Evolutionary conservation across 306 rosid genomes (phyloP).

Genomic region (Luffa aegyptiaca): DNA sequence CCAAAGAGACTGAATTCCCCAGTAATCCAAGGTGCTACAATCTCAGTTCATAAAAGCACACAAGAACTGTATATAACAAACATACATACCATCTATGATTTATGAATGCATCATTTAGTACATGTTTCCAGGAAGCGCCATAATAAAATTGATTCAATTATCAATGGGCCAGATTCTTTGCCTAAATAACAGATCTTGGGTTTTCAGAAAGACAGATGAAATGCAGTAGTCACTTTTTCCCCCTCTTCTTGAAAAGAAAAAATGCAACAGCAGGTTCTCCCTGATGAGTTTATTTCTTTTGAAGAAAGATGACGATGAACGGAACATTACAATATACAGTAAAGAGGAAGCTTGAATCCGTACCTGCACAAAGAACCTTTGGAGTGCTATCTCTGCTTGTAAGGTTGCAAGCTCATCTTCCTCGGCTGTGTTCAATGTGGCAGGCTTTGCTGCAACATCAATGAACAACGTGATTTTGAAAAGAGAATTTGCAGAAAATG

Average conservation of each 20-base stretch:
- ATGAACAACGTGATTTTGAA: not conserved
- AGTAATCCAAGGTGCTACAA: not conserved
- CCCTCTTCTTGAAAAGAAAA: not conserved
- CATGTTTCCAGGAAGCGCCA: no score
- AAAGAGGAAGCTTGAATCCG: not conserved
- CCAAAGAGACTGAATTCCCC: not conserved
- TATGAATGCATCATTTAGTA: not conserved
- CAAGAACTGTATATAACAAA: not conserved
- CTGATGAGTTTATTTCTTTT: not conserved
- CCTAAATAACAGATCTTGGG: not conserved
- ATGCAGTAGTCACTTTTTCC: not conserved
- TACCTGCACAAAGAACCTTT: not conserved
- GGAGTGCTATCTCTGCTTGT: slow-evolving; percentile 94
- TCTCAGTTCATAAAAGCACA: not conserved
- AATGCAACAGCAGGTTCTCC: not conserved
- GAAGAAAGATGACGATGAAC: not conserved
- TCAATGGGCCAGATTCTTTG: no score
- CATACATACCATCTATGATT: not conserved
- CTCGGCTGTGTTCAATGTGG: slow-evolving; percentile 55
- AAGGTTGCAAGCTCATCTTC: slow-evolving; percentile 88
- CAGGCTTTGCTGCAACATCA: slow-evolving; percentile 14
- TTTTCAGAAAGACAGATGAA: not conserved
- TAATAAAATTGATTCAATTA: no score
- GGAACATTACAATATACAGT: not conserved
- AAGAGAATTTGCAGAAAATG: no score